Percentiles rank a stretch among this genome's conserved stretches.
phyloP scores from a whole-genome alignment of 2,329 filamentous ascomycete species.

The Gaeumannomyces sp. region DNA sequence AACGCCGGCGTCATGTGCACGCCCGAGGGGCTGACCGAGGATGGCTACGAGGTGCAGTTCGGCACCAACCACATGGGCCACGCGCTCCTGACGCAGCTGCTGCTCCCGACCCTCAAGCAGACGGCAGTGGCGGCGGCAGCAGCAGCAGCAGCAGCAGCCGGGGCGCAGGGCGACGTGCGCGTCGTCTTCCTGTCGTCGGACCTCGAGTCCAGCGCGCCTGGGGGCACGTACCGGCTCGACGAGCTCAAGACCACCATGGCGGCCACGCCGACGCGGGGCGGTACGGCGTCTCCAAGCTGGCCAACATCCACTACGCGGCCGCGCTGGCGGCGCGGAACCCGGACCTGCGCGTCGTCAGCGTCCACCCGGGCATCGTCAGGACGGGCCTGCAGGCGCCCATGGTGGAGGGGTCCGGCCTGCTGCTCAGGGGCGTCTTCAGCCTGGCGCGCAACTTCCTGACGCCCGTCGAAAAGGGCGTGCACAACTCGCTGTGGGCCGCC shows the following conservation, averaged over 20 bases:
- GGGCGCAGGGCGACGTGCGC: slow-evolving; percentile 21
- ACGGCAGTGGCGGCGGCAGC: slow-evolving; percentile 13
- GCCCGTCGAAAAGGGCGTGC: slow-evolving; percentile 23
- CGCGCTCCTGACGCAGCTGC: slow-evolving; percentile 32
- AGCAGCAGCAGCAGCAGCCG: too few relatives aligned
- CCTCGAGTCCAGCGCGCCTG: slow-evolving; percentile 12
- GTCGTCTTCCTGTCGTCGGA: slow-evolving; percentile 19
- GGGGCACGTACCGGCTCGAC: slow-evolving; percentile 10
- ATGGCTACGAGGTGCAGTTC: slow-evolving; percentile 42
- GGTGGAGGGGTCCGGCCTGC: not conserved
- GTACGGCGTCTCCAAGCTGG: slow-evolving; percentile 29
- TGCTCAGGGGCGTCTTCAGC: not conserved
- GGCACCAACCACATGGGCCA: slow-evolving; percentile 43
- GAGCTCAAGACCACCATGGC: slow-evolving; percentile 5
- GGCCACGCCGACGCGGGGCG: slow-evolving; percentile 14
- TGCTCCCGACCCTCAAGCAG: slow-evolving; percentile 22
- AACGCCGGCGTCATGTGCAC: slow-evolving; percentile 40
- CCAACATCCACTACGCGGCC: slow-evolving; percentile 24
- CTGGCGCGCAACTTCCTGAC: not conserved
- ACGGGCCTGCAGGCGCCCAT: slow-evolving; percentile 15
- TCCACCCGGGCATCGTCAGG: slow-evolving; percentile 25
- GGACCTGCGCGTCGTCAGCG: slow-evolving; percentile 18
- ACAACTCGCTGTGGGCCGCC: slow-evolving; percentile 36
- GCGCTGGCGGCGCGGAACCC: slow-evolving; percentile 23
- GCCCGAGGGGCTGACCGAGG: slow-evolving; percentile 28